Evolutionary conservation across 176 grass and related monocot genomes (phyloP).

Genomic region (Zoysia japonica): DNA sequence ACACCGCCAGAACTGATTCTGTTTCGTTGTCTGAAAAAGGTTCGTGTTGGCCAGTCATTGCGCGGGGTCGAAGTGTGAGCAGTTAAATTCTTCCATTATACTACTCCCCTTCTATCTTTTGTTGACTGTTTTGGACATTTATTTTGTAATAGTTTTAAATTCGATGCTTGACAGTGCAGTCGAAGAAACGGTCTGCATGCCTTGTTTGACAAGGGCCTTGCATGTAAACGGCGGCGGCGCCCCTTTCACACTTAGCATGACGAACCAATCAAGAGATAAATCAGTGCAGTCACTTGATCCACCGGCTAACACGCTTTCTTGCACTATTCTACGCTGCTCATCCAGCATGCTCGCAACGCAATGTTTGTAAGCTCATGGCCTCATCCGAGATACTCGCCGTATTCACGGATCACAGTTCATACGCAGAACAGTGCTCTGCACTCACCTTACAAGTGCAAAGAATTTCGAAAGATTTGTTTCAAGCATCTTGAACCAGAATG

Average conservation of each 20-base stretch:
- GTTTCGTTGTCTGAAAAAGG: no score
- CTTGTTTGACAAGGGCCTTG: neutral
- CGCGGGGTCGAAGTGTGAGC: no score
- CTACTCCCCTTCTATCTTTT: neutral
- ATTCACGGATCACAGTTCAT: neutral
- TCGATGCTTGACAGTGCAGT: neutral
- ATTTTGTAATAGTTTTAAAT: neutral
- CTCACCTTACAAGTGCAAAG: neutral
- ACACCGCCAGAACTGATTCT: no score
- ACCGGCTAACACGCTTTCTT: no score
- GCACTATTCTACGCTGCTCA: neutral
- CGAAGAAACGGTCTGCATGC: neutral
- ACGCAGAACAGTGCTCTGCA: neutral
- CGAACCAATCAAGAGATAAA: neutral
- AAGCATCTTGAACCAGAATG: neutral
- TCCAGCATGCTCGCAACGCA: neutral
- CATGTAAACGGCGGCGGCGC: neutral
- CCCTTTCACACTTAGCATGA: neutral
- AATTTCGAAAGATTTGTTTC: neutral
- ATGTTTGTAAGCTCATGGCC: no score
- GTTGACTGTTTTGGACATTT: neutral
- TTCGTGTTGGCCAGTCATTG: no score
- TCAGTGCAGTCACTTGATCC: neutral
- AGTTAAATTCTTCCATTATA: no score
- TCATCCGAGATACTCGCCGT: neutral